Evolutionary conservation across 2,329 filamentous ascomycete species (phyloP), one percentile per base, ranked within the genome.

Genomic region (Fusarium avenaceum): DNA sequence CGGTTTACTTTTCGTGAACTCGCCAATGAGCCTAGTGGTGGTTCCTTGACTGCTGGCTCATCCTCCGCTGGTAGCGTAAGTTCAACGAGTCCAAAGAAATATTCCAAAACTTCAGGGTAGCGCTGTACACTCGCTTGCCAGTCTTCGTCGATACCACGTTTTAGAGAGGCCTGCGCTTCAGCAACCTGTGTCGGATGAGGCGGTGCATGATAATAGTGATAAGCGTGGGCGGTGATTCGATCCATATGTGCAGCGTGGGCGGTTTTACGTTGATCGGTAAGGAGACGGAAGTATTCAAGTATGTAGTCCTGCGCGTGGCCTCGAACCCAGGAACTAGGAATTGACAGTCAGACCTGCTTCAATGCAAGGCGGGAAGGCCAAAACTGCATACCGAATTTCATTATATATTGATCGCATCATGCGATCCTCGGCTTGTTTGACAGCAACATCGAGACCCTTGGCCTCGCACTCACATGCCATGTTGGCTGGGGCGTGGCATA

Each of bases 61-160:
- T 88, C 82, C 58, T 93, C 89, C 40, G 80, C 79, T 1, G 92
- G 91, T 6, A 92, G 78, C 22, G 83, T 86, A 60, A 93, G 76
- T 55, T 89, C 86, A 35, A 94, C 89, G 38, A 94, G 81, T 61
- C 87, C 84, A 78, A 90, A 94, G 76, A 91, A 94, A 78, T 94
- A 93, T 78, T 93, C 90, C 55, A 95, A 82, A n/a, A 94, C 89
- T 75, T 94, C 90, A 6, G 92, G 92, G 72, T 94, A 95, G 55
- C 89, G 86, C 72, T 92, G 87, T 39, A 94, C 91, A 47, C 89
- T 90, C 30, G 87, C 84, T 72, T 90, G 87, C 92, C 92, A 95
- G 80, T 94, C 92, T 65, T 92, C 89, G 72, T 94, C 91, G 72
- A 94, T 91, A 63, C 90, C 91, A 49, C 87, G 85, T 79, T 93